Conservation (phyloP, 2,329 filamentous ascomycete genomes). For the Xylariaceae sp. region DNA sequence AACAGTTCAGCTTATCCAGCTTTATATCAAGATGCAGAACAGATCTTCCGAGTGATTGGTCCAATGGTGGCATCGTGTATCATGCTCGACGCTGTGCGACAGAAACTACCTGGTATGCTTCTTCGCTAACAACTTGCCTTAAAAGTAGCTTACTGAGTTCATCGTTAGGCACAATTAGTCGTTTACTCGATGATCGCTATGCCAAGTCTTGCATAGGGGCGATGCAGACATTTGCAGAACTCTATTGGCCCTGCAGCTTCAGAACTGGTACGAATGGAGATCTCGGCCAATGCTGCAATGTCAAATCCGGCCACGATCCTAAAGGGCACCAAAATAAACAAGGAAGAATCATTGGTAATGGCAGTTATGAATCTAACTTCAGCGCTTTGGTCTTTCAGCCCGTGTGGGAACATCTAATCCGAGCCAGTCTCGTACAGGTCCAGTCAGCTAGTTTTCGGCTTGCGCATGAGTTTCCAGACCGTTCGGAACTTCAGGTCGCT, state of each 20-base stretch:
- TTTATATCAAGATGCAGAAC: constrained; percentile 22
- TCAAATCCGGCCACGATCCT: constrained; percentile 30
- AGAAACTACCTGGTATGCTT: constrained; percentile 26
- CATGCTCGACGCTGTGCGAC: constrained; percentile 32
- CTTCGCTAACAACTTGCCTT: neutral
- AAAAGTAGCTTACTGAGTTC: neutral
- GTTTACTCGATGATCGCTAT: constrained; percentile 30
- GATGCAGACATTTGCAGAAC: constrained; percentile 28
- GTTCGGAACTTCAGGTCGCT: constrained; percentile 28
- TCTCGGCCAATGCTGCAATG: constrained; percentile 29
- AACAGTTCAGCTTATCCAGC: constrained; percentile 16
- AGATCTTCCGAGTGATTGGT: constrained; percentile 29
- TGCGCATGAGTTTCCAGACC: constrained; percentile 26
- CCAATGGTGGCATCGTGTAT: constrained; percentile 32
- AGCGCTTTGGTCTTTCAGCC: constrained; percentile 21
- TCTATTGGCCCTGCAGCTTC: constrained; percentile 31
- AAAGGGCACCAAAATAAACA: constrained; percentile 33
- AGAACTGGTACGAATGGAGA: constrained; percentile 21
- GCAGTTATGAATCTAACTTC: constrained; percentile 29
- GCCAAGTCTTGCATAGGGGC: constrained; percentile 28
- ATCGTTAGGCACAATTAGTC: constrained; percentile 25
- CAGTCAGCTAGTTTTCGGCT: constrained; percentile 27
- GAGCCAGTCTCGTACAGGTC: constrained; percentile 25
- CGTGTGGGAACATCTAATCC: constrained; percentile 28
- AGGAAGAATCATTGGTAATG: constrained; percentile 32